phyloP scores from a whole-genome alignment of 768 basidiomycete genomes.

The Suillus weaverae region DNA sequence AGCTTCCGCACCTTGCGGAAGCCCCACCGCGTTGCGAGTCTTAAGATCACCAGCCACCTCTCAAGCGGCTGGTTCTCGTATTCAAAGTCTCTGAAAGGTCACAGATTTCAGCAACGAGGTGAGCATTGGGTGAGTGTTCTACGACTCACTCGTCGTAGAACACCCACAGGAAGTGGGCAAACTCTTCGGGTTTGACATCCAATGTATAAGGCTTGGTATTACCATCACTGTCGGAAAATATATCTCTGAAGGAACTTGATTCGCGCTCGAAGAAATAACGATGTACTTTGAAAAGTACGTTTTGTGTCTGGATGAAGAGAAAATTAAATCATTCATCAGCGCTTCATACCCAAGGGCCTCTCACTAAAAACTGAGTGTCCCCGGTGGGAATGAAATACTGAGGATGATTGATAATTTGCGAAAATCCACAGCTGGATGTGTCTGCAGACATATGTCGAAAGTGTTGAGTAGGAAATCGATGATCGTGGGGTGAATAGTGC shows the following conservation, averaged over 20 bases:
- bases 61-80: constrained; percentile 49
- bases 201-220: constrained; percentile 11
- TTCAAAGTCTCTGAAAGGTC: constrained; percentile 47
- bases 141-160: constrained; percentile 54
- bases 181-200: constrained; percentile 37
- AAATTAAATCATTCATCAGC: constrained; percentile 1
- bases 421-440: constrained; percentile 9
- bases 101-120: background rate
- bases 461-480: background rate
- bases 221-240: constrained; percentile 18
- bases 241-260: constrained; percentile 28
- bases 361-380: constrained; percentile 54
- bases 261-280: constrained; percentile 39
- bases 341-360: constrained; percentile 17
- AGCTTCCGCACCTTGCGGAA: constrained; percentile 52
- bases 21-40: constrained; percentile 53
- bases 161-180: constrained; percentile 51
- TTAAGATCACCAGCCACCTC: constrained; percentile 57
- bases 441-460: background rate
- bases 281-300: constrained; percentile 35
- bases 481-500: background rate
- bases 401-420: constrained; percentile 22
- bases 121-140: background rate
- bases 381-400: constrained; percentile 56
- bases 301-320: constrained; percentile 31